Evolutionary conservation across 495 filamentous ascomycete species (phyloP).

Genomic region (Tuber magnatum): DNA sequence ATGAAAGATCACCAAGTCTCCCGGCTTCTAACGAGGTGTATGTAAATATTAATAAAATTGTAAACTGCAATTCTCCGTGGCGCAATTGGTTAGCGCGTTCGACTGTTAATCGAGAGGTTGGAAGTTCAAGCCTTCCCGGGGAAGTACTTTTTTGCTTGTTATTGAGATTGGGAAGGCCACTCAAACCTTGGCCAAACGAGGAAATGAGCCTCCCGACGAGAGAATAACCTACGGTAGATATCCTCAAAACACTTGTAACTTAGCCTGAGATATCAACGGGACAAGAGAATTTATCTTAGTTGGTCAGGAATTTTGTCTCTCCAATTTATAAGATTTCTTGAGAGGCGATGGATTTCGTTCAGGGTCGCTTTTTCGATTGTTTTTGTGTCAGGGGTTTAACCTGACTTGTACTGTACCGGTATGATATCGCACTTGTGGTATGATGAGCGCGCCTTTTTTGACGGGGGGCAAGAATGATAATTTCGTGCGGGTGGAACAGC

Average conservation of each 20-base stretch:
- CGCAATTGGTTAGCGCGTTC: conserved; percentile 50
- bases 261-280: no score
- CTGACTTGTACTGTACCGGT: no score
- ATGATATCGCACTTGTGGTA: no score
- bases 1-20: neutral
- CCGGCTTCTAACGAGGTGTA: neutral
- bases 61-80: conserved; percentile 40
- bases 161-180: neutral
- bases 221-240: no score
- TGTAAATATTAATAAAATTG: neutral
- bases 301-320: no score
- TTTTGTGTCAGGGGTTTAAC: no score
- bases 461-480: neutral
- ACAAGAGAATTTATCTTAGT: no score
- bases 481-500: neutral
- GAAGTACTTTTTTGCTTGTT: conserved; percentile 15
- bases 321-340: no score
- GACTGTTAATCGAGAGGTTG: conserved; percentile 51
- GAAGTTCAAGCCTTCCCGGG: conserved; percentile 48
- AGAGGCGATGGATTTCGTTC: no score
- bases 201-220: neutral
- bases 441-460: neutral
- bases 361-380: no score
- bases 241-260: no score
- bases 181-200: neutral